Evolutionary conservation across 345 rosid genomes (phyloP), one percentile per base, ranked within the genome.

Genomic region (Hibiscus syriacus): DNA sequence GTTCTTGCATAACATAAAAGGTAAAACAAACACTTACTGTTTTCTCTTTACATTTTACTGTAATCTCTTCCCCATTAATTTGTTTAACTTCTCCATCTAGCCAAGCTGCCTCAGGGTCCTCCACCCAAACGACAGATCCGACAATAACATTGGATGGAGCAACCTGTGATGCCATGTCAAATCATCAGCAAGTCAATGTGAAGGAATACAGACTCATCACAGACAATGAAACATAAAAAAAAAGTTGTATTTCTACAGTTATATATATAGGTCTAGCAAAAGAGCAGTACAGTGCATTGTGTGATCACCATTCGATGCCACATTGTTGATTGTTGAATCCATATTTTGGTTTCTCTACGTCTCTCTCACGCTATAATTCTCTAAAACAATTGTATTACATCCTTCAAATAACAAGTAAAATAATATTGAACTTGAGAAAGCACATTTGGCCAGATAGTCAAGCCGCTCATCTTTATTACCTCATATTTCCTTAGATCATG

Each of bases 71-170:
- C 59, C 73, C 81, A 5, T 86, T 76, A 32, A 80, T 74, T 79
- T 79, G 86, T 62, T 79, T 83, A 12, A 89, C 96, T 76, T 85
- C 84, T 43, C 99, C 99, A 82, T 91, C 98, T 41, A 89, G 23
- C 99, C 99, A 94, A 61, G 95, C 90, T 70, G 52, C 80, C 36
- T 86, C 90, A 11, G 87, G 76, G 80, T 94, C 96, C 74, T 91
- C 96, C 66, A 83, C 82, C 99, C 99, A 94, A 72, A 91, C 92
- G 59, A 68, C 52, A 73, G 99, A 89, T 63, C 99, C 99, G 56
- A 85, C 80, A 17, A 66, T 78, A 3, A 82, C 64, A 77, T 76
- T 77, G 56, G 67, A 82, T 72, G 80, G 64, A 80, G 86, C 79
- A 78, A 84, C 89, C 95, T 90, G 81, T 55, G 56, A 49, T 13